phyloP scores from a whole-genome alignment of 1,139 yeast species.

The Zygosaccharomyces sapae region DNA sequence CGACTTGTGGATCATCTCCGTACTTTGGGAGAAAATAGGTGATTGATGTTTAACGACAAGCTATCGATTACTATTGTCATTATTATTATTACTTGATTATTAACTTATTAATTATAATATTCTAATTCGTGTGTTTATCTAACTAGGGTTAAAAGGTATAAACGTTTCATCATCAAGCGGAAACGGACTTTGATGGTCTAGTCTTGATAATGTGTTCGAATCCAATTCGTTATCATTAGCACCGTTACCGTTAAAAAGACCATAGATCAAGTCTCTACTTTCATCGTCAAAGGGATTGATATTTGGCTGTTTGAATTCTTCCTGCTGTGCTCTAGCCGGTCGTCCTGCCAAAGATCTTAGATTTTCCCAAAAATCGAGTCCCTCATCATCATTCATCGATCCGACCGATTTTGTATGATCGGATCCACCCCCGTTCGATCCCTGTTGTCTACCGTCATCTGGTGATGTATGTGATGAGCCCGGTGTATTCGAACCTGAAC shows the following conservation, averaged over 20 bases:
- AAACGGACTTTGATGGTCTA: neutral
- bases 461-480: slow-evolving; percentile 24
- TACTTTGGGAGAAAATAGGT: slow-evolving; percentile 61
- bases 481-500: slow-evolving; percentile 12
- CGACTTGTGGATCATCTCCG: slow-evolving; percentile 65
- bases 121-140: slow-evolving; percentile 3
- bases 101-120: neutral
- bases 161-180: slow-evolving; percentile 22
- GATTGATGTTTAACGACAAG: neutral
- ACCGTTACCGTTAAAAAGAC: slow-evolving; percentile 13
- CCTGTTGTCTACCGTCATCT: slow-evolving; percentile 30
- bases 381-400: slow-evolving; percentile 43
- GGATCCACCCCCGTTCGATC: slow-evolving; percentile 5
- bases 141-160: slow-evolving; percentile 40
- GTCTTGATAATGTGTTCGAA: neutral
- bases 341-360: slow-evolving; percentile 48
- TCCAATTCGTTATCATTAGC: slow-evolving; percentile 4
- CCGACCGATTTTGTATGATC: slow-evolving; percentile 14
- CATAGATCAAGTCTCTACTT: slow-evolving; percentile 22
- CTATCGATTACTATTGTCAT: neutral
- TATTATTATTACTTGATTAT: neutral
- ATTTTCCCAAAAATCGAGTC: slow-evolving; percentile 67
- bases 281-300: slow-evolving; percentile 23
- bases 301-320: slow-evolving; percentile 11
- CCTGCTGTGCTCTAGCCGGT: slow-evolving; percentile 20